phyloP scores from a whole-genome alignment of 306 rosid genomes.

The Sechiopsis laciniata region DNA sequence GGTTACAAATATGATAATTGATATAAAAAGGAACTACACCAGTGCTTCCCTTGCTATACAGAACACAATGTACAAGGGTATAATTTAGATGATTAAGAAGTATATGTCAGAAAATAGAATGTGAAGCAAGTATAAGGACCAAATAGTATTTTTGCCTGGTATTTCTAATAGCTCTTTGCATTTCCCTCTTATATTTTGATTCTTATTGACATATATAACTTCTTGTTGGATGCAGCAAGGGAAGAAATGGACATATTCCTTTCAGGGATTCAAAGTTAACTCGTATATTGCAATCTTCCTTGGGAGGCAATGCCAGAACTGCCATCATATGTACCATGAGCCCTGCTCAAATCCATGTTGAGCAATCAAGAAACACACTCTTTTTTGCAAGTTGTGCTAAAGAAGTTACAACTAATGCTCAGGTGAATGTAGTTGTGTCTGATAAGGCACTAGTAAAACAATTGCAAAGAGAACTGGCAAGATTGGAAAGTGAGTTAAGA shows the following conservation, averaged over 20 bases:
- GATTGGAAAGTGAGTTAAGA: constrained; percentile 68
- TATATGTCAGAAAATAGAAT: neutral
- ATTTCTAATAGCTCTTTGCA: neutral
- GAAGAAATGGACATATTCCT: constrained; percentile 92
- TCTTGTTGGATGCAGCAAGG: constrained; percentile 65
- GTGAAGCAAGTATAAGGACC: neutral
- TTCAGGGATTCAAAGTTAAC: constrained; percentile 99
- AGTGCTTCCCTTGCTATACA: neutral
- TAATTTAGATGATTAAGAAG: neutral
- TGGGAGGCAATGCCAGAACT: constrained; percentile 97
- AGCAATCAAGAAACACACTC: constrained; percentile 95
- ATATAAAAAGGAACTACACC: neutral
- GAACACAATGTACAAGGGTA: neutral
- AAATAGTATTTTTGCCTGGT: neutral
- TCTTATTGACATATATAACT: constrained; percentile 16
- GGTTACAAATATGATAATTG: neutral
- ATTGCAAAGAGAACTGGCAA: constrained; percentile 75
- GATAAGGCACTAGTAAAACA: constrained; percentile 94
- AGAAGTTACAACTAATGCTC: constrained; percentile 86
- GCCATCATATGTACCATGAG: constrained; percentile 97
- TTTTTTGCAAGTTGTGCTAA: constrained; percentile 97
- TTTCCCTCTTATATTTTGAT: neutral
- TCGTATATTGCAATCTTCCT: constrained; percentile 90
- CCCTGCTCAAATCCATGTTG: constrained; percentile 85
- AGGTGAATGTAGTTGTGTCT: constrained; percentile 83